These are phyloP conservation scores for Blastobotrys elegans DNA, from an alignment of 1,139 yeast species.

Conservation along the genomic window DNA sequence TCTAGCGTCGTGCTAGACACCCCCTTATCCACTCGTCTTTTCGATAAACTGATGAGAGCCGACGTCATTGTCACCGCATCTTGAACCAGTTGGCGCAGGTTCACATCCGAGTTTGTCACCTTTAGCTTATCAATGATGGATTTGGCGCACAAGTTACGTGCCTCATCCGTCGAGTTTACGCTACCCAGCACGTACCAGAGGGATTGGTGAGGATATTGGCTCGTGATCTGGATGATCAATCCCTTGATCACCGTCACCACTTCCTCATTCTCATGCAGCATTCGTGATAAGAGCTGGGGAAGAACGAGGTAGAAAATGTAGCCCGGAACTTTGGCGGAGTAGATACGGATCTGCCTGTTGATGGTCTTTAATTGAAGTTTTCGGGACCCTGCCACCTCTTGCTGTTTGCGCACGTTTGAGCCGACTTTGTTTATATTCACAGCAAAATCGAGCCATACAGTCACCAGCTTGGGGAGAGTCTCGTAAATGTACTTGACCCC, in stretches of 20 bases:
- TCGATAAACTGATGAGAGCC: conserved; percentile 24
- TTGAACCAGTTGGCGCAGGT: conserved; percentile 16
- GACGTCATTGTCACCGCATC: conserved; percentile 31
- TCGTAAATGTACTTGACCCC: conserved; percentile 74
- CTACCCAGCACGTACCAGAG: conserved; percentile 83
- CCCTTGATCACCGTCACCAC: conserved; percentile 54
- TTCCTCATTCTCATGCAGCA: conserved; percentile 55
- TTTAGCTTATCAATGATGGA: conserved; percentile 34
- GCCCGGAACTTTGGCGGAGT: conserved; percentile 45
- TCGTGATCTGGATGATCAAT: conserved; percentile 53
- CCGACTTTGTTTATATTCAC: conserved; percentile 30
- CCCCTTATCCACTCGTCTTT: conserved; percentile 4
- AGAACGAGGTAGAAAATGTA: conserved; percentile 81
- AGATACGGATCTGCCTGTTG: conserved; percentile 38
- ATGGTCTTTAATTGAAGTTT: conserved; percentile 21
- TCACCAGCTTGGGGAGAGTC: conserved; percentile 81
- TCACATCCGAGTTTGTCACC: conserved; percentile 1
- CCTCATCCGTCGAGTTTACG: conserved; percentile 57
- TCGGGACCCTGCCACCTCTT: conserved; percentile 17
- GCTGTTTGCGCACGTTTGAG: conserved; percentile 9
- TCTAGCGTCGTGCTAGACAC: background rate
- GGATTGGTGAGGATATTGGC: conserved; percentile 72
- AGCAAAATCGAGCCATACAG: conserved; percentile 89
- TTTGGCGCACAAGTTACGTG: conserved; percentile 52
- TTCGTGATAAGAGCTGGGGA: conserved; percentile 79